Percentiles rank a stretch among this genome's conserved stretches.
phyloP scores from a whole-genome alignment of 2,329 filamentous ascomycete species.

The Talaromyces verruculosus region DNA sequence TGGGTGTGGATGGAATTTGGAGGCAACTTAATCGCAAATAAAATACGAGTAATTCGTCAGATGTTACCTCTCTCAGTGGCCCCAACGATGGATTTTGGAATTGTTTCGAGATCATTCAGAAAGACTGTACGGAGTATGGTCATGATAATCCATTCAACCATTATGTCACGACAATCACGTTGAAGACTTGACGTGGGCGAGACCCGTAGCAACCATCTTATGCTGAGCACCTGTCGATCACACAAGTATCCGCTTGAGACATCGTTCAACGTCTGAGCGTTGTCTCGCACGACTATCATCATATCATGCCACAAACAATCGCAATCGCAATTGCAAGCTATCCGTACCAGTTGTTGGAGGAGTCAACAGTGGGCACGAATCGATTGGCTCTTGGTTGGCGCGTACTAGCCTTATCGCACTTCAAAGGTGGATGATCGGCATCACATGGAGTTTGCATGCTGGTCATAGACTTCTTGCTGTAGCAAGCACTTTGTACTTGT shows the following conservation, averaged over 20 bases:
- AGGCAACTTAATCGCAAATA: neutral
- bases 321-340: neutral
- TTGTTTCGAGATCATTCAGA: neutral
- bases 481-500: neutral
- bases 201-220: neutral
- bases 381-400: conserved; percentile 6
- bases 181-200: neutral
- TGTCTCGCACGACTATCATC: neutral
- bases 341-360: neutral
- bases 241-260: neutral
- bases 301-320: neutral
- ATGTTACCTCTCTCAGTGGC: neutral
- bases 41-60: neutral
- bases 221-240: neutral
- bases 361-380: neutral
- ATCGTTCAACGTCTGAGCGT: neutral
- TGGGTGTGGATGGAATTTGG: neutral
- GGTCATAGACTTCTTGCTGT: neutral
- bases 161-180: neutral
- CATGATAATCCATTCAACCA: neutral
- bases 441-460: conserved; percentile 11
- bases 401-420: neutral
- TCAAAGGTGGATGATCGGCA: conserved; percentile 1
- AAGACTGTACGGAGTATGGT: neutral
- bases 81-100: neutral